phyloP scores from a whole-genome alignment of 2,329 filamentous ascomycete species.

The Colletotrichum brevisporum region DNA sequence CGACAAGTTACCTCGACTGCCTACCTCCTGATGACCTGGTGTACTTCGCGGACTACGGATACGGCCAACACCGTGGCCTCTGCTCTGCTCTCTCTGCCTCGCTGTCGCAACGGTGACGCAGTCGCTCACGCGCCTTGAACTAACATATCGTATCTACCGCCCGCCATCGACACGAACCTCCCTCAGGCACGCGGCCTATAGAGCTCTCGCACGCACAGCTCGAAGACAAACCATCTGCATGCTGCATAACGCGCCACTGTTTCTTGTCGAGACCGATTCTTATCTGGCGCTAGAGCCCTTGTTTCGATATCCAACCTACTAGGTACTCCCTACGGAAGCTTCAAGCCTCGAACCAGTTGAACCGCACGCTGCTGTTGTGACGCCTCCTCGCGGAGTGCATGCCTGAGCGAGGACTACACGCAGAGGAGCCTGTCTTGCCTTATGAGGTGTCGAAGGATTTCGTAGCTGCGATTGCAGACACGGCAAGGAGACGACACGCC shows the following conservation, averaged over 20 bases:
- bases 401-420: conserved; percentile 3
- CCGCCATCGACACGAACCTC: conserved; percentile 6
- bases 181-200: conserved; percentile 11
- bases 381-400: conserved; percentile 1
- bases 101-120: conserved; percentile 11
- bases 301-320: conserved; percentile 28
- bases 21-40: too few species aligned
- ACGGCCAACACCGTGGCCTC: not conserved
- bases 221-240: conserved; percentile 20
- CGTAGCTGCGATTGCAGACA: too few species aligned
- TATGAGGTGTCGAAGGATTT: not conserved
- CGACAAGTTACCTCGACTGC: not conserved
- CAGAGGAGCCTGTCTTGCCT: not conserved
- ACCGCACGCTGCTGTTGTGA: conserved; percentile 5
- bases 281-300: conserved; percentile 34
- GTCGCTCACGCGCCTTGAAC: not conserved
- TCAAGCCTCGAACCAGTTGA: not conserved
- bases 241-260: conserved; percentile 37
- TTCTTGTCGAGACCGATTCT: conserved; percentile 19
- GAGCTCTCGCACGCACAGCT: conserved; percentile 10
- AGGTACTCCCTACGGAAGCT: not conserved
- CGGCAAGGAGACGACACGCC: too few species aligned
- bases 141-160: not conserved
- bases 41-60: too few species aligned
- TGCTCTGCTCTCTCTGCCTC: not conserved